A percentile compares a stretch with the other conserved stretches of the same genome.
phyloP scores from a whole-genome alignment of 768 basidiomycete genomes.

The Mycena alexandri region DNA sequence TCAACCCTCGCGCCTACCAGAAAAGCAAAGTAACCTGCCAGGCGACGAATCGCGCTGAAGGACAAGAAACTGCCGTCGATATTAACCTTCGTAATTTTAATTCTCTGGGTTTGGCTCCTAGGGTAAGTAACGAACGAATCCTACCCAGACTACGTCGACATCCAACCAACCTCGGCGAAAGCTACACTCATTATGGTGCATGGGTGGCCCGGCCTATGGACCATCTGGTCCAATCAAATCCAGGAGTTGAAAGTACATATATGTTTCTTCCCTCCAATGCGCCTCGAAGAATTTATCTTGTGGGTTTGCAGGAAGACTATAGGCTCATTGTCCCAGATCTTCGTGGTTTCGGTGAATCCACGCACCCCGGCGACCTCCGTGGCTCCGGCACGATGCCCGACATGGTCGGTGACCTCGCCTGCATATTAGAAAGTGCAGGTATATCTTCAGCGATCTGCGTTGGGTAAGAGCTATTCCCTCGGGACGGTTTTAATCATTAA shows the following conservation, averaged over 20 bases:
- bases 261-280: no score
- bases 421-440: constrained; percentile 67
- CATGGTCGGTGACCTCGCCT: constrained; percentile 71
- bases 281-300: neutral
- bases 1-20: constrained; percentile 54
- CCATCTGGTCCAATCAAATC: constrained; percentile 80
- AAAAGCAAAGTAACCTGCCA: constrained; percentile 54
- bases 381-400: constrained; percentile 72
- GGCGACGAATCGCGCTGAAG: constrained; percentile 54
- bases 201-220: constrained; percentile 86
- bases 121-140: neutral
- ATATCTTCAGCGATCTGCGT: constrained; percentile 68
- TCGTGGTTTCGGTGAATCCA: constrained; percentile 79
- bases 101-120: neutral
- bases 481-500: neutral
- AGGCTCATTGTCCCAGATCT: constrained; percentile 72
- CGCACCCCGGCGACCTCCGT: constrained; percentile 72
- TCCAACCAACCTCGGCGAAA: constrained; percentile 63
- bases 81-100: constrained; percentile 57
- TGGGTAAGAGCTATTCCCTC: constrained; percentile 58
- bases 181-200: constrained; percentile 76
- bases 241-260: constrained; percentile 68
- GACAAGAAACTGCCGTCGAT: constrained; percentile 46
- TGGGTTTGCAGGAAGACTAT: constrained; percentile 64
- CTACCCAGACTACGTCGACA: constrained; percentile 69